phyloP scores from a whole-genome alignment of 2,329 filamentous ascomycete genomes.

The Talaromyces sp. region DNA sequence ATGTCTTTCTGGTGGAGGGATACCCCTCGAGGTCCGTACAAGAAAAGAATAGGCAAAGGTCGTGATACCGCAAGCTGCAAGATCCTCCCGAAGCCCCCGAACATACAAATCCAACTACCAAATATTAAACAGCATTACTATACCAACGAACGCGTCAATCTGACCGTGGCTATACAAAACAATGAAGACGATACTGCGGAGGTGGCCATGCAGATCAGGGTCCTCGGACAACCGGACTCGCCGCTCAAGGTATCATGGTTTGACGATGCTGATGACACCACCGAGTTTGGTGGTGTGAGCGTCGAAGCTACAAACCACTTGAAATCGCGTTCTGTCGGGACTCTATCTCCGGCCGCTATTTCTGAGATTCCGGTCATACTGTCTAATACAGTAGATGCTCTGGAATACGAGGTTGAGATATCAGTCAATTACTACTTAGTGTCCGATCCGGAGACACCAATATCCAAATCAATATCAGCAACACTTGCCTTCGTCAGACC shows the following conservation, averaged over 20 bases:
- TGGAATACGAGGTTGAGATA: slow-evolving; percentile 67
- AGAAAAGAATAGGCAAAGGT: slow-evolving; percentile 45
- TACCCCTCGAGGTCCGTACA: slow-evolving; percentile 34
- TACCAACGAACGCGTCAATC: slow-evolving; percentile 70
- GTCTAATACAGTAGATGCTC: slow-evolving; percentile 53
- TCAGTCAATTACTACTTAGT: slow-evolving; percentile 74
- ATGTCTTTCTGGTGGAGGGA: slow-evolving; percentile 43
- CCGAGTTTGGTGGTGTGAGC: slow-evolving; percentile 24
- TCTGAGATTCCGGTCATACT: slow-evolving; percentile 44
- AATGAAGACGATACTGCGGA: slow-evolving; percentile 77
- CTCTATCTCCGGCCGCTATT: slow-evolving; percentile 34
- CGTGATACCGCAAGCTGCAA: slow-evolving; percentile 59
- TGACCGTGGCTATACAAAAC: slow-evolving; percentile 73
- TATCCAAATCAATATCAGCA: slow-evolving; percentile 69
- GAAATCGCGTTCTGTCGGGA: slow-evolving; percentile 36
- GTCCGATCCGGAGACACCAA: slow-evolving; percentile 75
- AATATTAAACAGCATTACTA: slow-evolving; percentile 72
- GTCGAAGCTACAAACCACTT: slow-evolving; percentile 31
- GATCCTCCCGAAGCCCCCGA: slow-evolving; percentile 85
- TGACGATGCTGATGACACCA: slow-evolving; percentile 32
- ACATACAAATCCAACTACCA: slow-evolving; percentile 72
- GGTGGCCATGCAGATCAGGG: slow-evolving; percentile 66
- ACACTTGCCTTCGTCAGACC: slow-evolving; percentile 74
- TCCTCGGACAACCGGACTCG: slow-evolving; percentile 59
- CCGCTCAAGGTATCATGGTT: slow-evolving; percentile 50